Base-by-base conservation (phyloP, 768 basidiomycete species). In the Boletus rubroflammeus region DNA sequence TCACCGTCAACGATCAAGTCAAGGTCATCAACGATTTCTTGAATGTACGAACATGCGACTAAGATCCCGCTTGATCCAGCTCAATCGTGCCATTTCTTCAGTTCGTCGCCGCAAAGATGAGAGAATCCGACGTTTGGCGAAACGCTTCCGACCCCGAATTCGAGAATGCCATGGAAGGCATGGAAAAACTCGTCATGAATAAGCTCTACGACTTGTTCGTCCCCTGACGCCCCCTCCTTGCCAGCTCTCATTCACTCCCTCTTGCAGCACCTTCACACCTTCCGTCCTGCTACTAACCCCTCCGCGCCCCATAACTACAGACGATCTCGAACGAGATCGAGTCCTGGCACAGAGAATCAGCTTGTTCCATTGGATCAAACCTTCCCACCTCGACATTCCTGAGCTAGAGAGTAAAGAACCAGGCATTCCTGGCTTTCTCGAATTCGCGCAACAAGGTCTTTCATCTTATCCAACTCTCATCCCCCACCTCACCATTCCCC, bases 101-200 rank as follows among this genome's bases (percentile, higher is more conserved):
- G 90, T 99, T 99, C 68, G 98, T 99, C 62, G 76, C 88, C 0
- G 77, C 72, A 32, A 90, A 89, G 67, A 99, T 99, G 97, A 77
- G 86, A 21, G 83, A 84, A 54, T 79, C 80, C 28, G 93, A 94
- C 21, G 75, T 88, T 0, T 98, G 94, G 95, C 83, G 82, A 65
- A 83, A 84, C 54, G 81, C 81, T 1, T 78, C 85, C 3, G 86
- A 92, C 21, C 73, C 76, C 6, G 94, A 98, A 69, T 98, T 99
- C 60, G 97, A 98, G 50, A 95, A 96, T 63, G 93, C 94, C 0
- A 82, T 93, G 77, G 97, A 99, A 72, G 95, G 94, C 48, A 98
- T 98, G 93, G 97, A 99, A 78, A 99, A 99, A 71, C 81, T 99
- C 7, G 97, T 99, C 61, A 98, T 99, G 97, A 99, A 98, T 63